These are phyloP conservation scores for Claviceps purpurea DNA, from an alignment of 2,329 filamentous ascomycete genomes.

Conservation along the genomic window DNA sequence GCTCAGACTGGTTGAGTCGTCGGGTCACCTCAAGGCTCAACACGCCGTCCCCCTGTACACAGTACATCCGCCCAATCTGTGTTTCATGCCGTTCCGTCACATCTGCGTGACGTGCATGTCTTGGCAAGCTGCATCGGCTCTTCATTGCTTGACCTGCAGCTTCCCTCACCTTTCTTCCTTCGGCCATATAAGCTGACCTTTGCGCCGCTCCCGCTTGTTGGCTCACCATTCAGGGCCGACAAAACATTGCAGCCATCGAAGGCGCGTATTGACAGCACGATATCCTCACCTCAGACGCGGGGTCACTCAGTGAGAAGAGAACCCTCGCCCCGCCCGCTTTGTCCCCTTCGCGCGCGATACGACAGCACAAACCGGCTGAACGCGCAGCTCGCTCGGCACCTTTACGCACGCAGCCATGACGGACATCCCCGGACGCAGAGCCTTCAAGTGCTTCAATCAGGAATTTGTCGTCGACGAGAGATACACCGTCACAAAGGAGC, in stretches of 20 bases:
- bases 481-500: constrained; percentile 97
- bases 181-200: background rate
- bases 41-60: background rate
- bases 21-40: background rate
- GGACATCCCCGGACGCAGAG: constrained; percentile 52
- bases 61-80: background rate
- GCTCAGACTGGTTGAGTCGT: background rate
- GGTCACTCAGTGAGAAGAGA: background rate
- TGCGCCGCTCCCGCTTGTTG: background rate
- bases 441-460: constrained; percentile 99
- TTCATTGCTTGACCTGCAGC: background rate
- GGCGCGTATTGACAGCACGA: background rate
- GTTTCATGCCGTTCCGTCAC: background rate
- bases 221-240: background rate
- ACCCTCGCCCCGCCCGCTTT: no score
- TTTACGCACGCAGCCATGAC: constrained; percentile 18
- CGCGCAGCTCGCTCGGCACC: background rate
- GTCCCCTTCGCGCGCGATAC: background rate
- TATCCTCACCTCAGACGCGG: no score
- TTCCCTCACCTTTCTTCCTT: background rate
- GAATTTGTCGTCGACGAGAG: constrained; percentile 97
- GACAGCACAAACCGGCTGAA: background rate
- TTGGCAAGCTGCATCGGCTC: background rate
- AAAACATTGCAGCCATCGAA: no score
- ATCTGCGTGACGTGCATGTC: background rate